Conservation (phyloP, 192 early-diverging fungal genomes). For the Mortierella alpina region DNA sequence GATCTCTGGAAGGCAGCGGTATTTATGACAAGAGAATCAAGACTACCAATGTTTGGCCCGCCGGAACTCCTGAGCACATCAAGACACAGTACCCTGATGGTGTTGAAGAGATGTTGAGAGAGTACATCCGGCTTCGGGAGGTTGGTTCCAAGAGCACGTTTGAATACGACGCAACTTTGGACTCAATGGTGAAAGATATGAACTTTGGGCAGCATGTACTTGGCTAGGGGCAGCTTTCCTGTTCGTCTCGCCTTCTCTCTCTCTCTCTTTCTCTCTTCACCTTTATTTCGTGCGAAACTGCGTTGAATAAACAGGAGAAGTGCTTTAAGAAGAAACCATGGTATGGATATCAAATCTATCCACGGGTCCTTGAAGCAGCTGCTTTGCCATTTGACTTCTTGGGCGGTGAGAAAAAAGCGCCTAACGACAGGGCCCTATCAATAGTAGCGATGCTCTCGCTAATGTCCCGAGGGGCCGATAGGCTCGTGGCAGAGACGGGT, state of each 20-base stretch:
- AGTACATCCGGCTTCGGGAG: constrained; percentile 20
- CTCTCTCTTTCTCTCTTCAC: not conserved
- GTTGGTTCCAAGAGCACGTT: not conserved
- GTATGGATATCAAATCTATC: not conserved
- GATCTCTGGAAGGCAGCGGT: not conserved
- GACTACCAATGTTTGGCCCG: constrained; percentile 11
- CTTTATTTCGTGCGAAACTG: not conserved
- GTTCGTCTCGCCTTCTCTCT: not conserved
- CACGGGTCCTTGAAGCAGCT: too few species aligned
- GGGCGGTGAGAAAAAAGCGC: too few species aligned
- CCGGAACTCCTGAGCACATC: constrained; percentile 36
- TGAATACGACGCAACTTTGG: not conserved
- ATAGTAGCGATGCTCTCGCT: too few species aligned
- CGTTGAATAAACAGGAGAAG: not conserved
- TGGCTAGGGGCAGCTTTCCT: not conserved
- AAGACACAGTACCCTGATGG: constrained; percentile 35
- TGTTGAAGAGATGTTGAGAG: constrained; percentile 23
- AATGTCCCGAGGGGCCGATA: too few species aligned
- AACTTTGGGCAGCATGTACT: constrained; percentile 12
- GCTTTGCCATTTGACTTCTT: too few species aligned
- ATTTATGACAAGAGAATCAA: not conserved
- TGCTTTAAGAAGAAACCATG: not conserved
- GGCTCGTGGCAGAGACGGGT: too few species aligned
- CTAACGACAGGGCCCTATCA: too few species aligned
- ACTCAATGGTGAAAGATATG: constrained; percentile 1